A percentile compares a stretch with the other conserved stretches of the same genome.
These are phyloP conservation scores for Onygena corvina DNA, from an alignment of 2,329 filamentous ascomycete species.

Conservation along the genomic window DNA sequence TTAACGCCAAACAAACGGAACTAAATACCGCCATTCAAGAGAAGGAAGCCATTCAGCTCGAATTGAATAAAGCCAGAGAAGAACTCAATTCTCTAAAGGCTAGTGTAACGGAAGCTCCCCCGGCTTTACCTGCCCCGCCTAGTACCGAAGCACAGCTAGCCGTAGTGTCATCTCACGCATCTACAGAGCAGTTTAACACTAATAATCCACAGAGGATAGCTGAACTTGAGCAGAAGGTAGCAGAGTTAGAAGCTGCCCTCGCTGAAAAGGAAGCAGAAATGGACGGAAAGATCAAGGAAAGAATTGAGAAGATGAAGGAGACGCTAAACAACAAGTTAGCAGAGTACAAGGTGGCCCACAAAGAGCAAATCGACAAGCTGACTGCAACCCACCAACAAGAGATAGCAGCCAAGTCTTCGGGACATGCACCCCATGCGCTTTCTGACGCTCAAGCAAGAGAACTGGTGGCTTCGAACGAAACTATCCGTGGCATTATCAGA, in stretches of 20 bases:
- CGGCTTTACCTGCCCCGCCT: slow-evolving; percentile 37
- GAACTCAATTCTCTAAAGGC: slow-evolving; percentile 40
- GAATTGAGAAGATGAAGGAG: slow-evolving; percentile 50
- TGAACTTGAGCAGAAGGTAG: slow-evolving; percentile 50
- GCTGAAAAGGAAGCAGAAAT: slow-evolving; percentile 41
- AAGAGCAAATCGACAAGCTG: slow-evolving; percentile 39
- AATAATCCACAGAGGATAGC: slow-evolving; percentile 45
- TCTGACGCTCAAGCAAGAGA: slow-evolving; percentile 41
- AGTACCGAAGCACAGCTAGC: slow-evolving; percentile 32
- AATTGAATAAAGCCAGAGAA: slow-evolving; percentile 50
- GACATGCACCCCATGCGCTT: slow-evolving; percentile 30
- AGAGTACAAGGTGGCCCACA: slow-evolving; percentile 41
- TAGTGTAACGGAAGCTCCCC: slow-evolving; percentile 39
- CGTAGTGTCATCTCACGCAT: slow-evolving; percentile 20
- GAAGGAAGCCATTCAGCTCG: slow-evolving; percentile 55
- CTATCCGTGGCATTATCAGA: slow-evolving; percentile 38
- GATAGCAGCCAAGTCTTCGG: slow-evolving; percentile 25
- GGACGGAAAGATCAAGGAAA: slow-evolving; percentile 39
- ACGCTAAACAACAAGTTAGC: slow-evolving; percentile 57
- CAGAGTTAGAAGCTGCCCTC: slow-evolving; percentile 40
- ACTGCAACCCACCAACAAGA: slow-evolving; percentile 37
- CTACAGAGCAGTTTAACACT: slow-evolving; percentile 17
- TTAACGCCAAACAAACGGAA: slow-evolving; percentile 41
- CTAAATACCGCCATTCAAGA: slow-evolving; percentile 44
- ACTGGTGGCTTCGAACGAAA: slow-evolving; percentile 40